Conservation (phyloP, 345 rosid genomes). For the Firmiana major region DNA sequence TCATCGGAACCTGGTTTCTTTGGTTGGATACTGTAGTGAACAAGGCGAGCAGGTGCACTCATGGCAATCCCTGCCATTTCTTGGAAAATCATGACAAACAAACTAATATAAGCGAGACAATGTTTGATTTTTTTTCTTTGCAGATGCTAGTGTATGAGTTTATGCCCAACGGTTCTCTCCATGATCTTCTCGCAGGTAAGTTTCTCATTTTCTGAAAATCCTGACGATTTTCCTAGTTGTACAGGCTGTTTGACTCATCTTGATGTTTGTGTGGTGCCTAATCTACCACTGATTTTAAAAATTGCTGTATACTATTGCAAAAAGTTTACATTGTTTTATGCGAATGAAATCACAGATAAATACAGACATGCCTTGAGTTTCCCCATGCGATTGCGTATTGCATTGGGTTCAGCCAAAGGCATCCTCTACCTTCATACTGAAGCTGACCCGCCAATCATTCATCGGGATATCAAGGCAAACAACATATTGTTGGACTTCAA, state of each 20-base stretch:
- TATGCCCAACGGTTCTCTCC: constrained; percentile 54
- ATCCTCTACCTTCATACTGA: constrained; percentile 53
- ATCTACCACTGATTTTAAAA: neutral
- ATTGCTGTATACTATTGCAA: neutral
- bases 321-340: neutral
- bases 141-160: constrained; percentile 58
- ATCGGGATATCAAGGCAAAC: constrained; percentile 48
- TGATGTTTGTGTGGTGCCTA: neutral
- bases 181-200: constrained; percentile 40
- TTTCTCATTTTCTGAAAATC: neutral
- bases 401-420: constrained; percentile 47
- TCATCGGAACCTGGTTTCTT: constrained; percentile 56
- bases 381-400: constrained; percentile 31
- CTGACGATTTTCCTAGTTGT: too few relatives aligned
- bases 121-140: neutral
- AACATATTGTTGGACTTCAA: constrained; percentile 46
- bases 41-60: constrained; percentile 38
- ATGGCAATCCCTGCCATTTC: neutral
- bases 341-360: constrained; percentile 25
- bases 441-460: constrained; percentile 54
- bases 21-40: constrained; percentile 53
- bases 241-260: too few relatives aligned
- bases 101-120: neutral
- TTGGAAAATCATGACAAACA: neutral
- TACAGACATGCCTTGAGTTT: constrained; percentile 28